A percentile compares a stretch with the other conserved stretches of the same genome.
Conservation (phyloP, 108 stramenopile genomes). For the Skeletonema potamos region DNA sequence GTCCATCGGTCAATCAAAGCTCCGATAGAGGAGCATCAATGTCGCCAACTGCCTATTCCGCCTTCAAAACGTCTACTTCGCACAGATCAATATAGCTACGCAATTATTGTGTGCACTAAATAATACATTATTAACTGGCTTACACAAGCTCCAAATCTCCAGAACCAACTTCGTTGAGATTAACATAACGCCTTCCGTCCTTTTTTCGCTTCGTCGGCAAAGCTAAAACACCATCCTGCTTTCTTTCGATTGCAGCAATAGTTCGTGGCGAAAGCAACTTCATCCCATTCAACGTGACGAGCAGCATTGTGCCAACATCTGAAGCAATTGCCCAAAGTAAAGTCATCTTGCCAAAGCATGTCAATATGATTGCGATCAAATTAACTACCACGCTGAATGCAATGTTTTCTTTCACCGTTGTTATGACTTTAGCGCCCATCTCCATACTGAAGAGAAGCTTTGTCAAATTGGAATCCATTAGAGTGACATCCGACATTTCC, state of each 20-base stretch:
- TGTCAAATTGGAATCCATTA: conserved; percentile 80
- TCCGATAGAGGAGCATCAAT: no score
- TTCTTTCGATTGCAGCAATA: conserved; percentile 9
- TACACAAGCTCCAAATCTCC: not conserved
- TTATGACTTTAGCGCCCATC: conserved; percentile 73
- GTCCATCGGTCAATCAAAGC: no score
- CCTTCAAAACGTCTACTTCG: not conserved
- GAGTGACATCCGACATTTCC: conserved; percentile 89
- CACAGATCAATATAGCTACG: not conserved
- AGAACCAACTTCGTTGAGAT: not conserved
- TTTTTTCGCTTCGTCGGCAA: not conserved
- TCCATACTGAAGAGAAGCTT: conserved; percentile 75
- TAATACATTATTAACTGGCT: not conserved
- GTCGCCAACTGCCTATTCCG: no score
- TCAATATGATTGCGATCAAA: conserved; percentile 60
- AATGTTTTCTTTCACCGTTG: conserved; percentile 84
- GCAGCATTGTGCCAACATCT: conserved; percentile 87
- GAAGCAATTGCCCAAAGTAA: conserved; percentile 74
- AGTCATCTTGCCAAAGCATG: conserved; percentile 79
- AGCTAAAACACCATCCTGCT: not conserved
- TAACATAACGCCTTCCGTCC: conserved; percentile 4
- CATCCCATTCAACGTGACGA: conserved; percentile 88
- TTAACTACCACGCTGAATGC: conserved; percentile 69
- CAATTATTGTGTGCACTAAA: not conserved
- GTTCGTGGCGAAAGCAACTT: conserved; percentile 63